Evolutionary conservation across 257 asterid species (phyloP).

Genomic region (Catharanthus roseus): DNA sequence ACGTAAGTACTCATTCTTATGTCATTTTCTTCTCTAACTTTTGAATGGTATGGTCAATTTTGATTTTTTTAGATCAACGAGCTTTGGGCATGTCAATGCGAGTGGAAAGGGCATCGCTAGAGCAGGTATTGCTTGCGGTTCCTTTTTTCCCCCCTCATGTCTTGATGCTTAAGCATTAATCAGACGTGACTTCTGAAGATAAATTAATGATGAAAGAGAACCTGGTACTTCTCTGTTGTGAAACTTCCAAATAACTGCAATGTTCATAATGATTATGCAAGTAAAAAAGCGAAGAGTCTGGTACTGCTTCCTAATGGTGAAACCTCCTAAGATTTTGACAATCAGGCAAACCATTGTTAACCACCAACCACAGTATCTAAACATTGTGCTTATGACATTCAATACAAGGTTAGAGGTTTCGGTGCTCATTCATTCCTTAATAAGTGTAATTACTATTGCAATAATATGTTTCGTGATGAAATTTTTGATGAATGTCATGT

Average conservation of each 20-base stretch:
- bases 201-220: background rate
- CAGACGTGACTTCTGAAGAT: background rate
- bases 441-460: background rate
- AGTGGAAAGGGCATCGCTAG: slow-evolving; percentile 84
- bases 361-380: no score
- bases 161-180: background rate
- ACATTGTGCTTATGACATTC: no score
- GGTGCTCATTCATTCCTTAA: background rate
- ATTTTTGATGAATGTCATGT: background rate
- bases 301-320: background rate
- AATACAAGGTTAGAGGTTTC: background rate
- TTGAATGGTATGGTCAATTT: background rate
- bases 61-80: slow-evolving; percentile 69
- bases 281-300: background rate
- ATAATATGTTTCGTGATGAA: background rate
- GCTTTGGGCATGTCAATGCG: slow-evolving; percentile 99
- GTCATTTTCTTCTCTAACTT: slow-evolving; percentile 1
- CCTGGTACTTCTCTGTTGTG: background rate
- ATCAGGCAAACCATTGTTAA: background rate
- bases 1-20: slow-evolving; percentile 48
- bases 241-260: background rate
- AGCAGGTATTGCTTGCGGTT: slow-evolving; percentile 55
- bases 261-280: background rate
- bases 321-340: slow-evolving; percentile 1
- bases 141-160: background rate